Evolutionary conservation across 2,329 filamentous ascomycete genomes (phyloP).

Genomic region (Exserohilum turcica): DNA sequence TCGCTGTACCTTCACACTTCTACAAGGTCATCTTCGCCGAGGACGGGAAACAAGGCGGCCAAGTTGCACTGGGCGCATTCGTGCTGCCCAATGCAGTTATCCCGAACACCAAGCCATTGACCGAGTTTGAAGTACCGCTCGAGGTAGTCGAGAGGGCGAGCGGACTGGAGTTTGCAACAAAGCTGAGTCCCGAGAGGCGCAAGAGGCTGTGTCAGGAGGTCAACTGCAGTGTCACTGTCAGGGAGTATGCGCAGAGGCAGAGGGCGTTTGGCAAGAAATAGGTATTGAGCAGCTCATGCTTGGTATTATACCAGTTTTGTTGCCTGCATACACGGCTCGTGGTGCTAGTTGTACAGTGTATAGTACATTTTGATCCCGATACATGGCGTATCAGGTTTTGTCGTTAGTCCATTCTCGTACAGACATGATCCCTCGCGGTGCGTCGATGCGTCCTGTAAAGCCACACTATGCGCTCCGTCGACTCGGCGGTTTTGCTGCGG

Average conservation of each 20-base stretch:
- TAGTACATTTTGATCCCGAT: conserved; percentile 26
- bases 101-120: conserved; percentile 81
- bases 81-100: conserved; percentile 92
- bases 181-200: conserved; percentile 74
- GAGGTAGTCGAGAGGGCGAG: conserved; percentile 91
- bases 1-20: conserved; percentile 97
- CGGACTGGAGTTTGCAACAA: conserved; percentile 85
- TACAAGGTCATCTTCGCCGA: conserved; percentile 99
- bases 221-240: conserved; percentile 80
- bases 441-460: neutral
- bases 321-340: conserved; percentile 5
- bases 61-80: conserved; percentile 88
- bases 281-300: conserved; percentile 10
- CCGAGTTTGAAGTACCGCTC: conserved; percentile 92
- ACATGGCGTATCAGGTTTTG: neutral
- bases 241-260: conserved; percentile 72
- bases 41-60: conserved; percentile 67
- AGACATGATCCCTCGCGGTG: neutral
- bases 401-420: conserved; percentile 7
- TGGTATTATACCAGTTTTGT: conserved; percentile 4
- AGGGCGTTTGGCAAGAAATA: conserved; percentile 48
- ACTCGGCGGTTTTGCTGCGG: neutral
- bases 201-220: conserved; percentile 85
- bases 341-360: conserved; percentile 28
- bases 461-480: neutral